Conservation (phyloP, 768 basidiomycete genomes). For the Phaeotremella fagi region DNA sequence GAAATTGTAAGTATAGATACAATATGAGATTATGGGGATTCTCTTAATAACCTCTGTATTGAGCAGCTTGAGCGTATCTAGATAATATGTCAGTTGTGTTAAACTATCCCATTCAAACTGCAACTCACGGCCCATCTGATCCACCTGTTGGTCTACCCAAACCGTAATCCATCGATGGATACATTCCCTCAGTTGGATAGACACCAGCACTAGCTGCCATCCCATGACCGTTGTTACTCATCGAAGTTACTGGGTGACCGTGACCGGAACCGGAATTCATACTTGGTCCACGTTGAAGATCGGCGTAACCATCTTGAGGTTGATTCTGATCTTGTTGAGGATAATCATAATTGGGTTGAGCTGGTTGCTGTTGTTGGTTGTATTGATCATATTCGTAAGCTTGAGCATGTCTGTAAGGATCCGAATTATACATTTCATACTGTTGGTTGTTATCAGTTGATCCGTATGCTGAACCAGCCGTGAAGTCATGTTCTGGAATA, state of each 20-base stretch:
- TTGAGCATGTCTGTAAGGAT: constrained; percentile 31
- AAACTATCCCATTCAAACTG: neutral
- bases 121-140: constrained; percentile 40
- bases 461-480: constrained; percentile 19
- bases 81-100: neutral
- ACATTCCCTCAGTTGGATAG: constrained; percentile 23
- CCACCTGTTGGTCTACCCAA: constrained; percentile 42
- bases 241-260: constrained; percentile 5
- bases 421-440: constrained; percentile 28
- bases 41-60: constrained; percentile 28
- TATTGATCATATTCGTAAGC: constrained; percentile 32
- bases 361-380: constrained; percentile 15
- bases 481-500: constrained; percentile 46
- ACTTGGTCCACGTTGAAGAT: constrained; percentile 37
- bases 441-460: constrained; percentile 13
- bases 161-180: constrained; percentile 24
- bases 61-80: constrained; percentile 40
- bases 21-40: neutral
- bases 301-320: constrained; percentile 32
- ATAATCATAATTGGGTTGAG: constrained; percentile 17
- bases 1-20: neutral
- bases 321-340: constrained; percentile 25
- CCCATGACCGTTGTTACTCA: constrained; percentile 9
- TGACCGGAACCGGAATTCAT: constrained; percentile 26
- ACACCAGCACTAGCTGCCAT: constrained; percentile 1